phyloP scores from a whole-genome alignment of 306 rosid species.

The Nissolia schottii region DNA sequence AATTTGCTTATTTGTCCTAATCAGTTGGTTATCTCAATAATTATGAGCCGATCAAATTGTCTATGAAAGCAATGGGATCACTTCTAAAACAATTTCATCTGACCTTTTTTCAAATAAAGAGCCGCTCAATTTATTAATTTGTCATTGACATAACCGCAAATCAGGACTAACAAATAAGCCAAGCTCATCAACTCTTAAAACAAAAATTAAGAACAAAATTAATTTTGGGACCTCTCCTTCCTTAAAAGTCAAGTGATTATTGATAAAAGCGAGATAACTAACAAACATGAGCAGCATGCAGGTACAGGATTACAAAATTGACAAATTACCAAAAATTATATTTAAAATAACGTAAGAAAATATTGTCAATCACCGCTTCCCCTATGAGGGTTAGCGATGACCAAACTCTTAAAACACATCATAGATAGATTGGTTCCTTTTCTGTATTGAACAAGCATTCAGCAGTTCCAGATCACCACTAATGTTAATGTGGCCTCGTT shows the following conservation, averaged over 20 bases:
- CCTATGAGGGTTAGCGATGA: neutral
- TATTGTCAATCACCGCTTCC: neutral
- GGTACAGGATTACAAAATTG: too few species aligned
- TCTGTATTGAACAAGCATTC: neutral
- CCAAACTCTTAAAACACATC: neutral
- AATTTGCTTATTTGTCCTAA: neutral
- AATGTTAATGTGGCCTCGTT: slow-evolving; percentile 4
- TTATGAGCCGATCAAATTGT: neutral
- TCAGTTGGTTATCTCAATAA: neutral
- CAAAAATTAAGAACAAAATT: neutral
- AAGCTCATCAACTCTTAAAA: too few species aligned
- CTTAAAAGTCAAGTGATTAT: neutral
- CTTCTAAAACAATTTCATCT: neutral
- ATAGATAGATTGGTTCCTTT: neutral
- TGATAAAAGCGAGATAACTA: neutral
- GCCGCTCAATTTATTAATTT: neutral
- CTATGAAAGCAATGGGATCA: neutral
- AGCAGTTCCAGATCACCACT: neutral
- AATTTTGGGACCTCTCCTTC: neutral
- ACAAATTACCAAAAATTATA: neutral
- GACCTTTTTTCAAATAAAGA: neutral
- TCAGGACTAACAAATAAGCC: neutral
- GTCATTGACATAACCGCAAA: neutral
- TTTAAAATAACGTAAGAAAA: neutral
- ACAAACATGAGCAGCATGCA: neutral